These are phyloP conservation scores for Termitomyces sp. DNA, from an alignment of 768 basidiomycete genomes.

Conservation along the genomic window DNA sequence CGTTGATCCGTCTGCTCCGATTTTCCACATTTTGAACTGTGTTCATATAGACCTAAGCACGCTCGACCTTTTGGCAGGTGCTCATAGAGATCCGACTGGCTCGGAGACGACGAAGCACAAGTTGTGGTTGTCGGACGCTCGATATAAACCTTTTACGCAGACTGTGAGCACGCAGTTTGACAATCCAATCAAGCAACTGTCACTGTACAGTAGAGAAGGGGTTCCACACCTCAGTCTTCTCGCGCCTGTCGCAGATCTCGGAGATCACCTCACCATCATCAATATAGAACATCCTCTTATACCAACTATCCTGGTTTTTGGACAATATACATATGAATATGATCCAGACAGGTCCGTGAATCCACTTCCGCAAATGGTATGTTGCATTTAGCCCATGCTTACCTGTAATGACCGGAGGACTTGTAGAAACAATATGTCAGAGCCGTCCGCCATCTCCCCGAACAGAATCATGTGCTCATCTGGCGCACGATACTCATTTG, in stretches of 20 bases:
- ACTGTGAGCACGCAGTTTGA: not conserved
- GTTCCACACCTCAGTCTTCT: not conserved
- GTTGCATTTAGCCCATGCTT: not conserved
- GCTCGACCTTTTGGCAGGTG: constrained; percentile 35
- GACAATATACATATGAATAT: not conserved
- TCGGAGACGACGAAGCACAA: not conserved
- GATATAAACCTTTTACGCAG: not conserved
- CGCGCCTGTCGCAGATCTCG: too few species aligned
- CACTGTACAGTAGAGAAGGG: not conserved
- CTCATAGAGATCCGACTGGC: not conserved
- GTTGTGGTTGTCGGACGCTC: not conserved
- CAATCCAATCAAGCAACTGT: not conserved
- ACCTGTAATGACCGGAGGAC: not conserved
- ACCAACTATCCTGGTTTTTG: not conserved
- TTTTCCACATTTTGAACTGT: constrained; percentile 41
- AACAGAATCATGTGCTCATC: constrained; percentile 46
- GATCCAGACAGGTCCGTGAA: not conserved
- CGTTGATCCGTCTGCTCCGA: constrained; percentile 36
- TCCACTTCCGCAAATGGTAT: not conserved
- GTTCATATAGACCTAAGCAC: constrained; percentile 33
- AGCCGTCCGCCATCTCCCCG: constrained; percentile 46
- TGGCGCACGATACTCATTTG: constrained; percentile 31
- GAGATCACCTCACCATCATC: not conserved
- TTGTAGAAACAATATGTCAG: constrained; percentile 42
- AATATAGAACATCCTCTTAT: not conserved